These are phyloP conservation scores for Acer yangbiense DNA, from an alignment of 345 rosid species.

Conservation along the genomic window DNA sequence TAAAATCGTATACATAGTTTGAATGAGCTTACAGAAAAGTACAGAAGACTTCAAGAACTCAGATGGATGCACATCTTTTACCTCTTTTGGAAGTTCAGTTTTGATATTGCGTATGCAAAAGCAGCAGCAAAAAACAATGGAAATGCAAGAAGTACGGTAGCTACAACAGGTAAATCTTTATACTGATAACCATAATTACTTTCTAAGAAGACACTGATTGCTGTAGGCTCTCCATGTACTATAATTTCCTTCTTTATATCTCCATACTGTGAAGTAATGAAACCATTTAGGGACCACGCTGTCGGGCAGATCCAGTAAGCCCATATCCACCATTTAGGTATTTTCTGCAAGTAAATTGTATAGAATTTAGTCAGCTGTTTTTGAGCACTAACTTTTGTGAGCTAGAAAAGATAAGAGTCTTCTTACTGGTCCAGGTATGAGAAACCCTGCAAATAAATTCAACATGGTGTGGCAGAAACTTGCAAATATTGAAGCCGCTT, in stretches of 20 bases:
- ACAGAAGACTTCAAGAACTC: neutral
- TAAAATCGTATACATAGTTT: too few relatives aligned
- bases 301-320: conserved; percentile 42
- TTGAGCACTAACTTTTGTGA: neutral
- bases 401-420: neutral
- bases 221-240: conserved; percentile 31
- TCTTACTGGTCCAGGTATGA: conserved; percentile 54
- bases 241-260: conserved; percentile 28
- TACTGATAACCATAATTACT: conserved; percentile 35
- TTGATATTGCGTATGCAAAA: conserved; percentile 38
- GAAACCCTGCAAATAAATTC: conserved; percentile 44
- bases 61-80: conserved; percentile 7
- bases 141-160: conserved; percentile 26
- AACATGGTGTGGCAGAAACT: conserved; percentile 31
- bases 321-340: conserved; percentile 56
- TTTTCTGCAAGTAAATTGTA: conserved; percentile 26
- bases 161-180: conserved; percentile 27
- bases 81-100: conserved; percentile 44
- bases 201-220: conserved; percentile 30
- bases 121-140: conserved; percentile 33
- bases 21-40: too few relatives aligned
- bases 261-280: conserved; percentile 47
- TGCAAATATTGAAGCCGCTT: conserved; percentile 38
- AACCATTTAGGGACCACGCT: conserved; percentile 42
- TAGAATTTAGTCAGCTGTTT: neutral